Base-by-base conservation (phyloP, 2,329 filamentous ascomycete species). In the Penicillium oxalicum region DNA sequence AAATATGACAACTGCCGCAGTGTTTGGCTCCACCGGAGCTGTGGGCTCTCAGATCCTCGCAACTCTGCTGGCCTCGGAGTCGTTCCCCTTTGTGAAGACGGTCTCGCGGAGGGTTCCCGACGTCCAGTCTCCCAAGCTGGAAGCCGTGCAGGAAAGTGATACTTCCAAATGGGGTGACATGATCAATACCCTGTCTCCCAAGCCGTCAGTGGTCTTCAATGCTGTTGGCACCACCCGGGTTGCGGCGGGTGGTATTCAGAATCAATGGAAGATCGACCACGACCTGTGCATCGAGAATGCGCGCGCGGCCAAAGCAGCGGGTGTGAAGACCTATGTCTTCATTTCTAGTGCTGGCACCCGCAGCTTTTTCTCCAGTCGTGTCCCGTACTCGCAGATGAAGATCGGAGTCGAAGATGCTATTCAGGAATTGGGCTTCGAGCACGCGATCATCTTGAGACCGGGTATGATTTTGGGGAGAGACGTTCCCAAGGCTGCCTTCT, bases 321-420 rank as follows among this genome's bases (percentile, higher is more conserved):
- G 65, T 0, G 65, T 64, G 25, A 65, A 63, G 46, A 68, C 64
- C 0, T 69, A 66, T 41, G 60, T 70, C 9, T 68, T 59, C 48
- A 64, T 67, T 28, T 69, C 67, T 5, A 66, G 64, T 45, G 62
- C 46, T 11, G 67, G 67, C 0, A 68, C 62, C 3, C 58, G 65
- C 26, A 59, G 65, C 1, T 43, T 63, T 1, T 43, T 66, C 6
- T 59, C 54, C 18, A 27, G 55, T 9, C 61, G 58, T 44, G 50
- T 66, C n/a, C 67, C 67, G 1, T 70, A 68, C 34, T 62, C 59
- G 29, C 64, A 63, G 49, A 70, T 70, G 67, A 70, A 70, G 50
- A 54, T 62, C 25, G 67, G 63, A 0, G 65, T 70, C 5, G 67
- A 70, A 47, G 61, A 67, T 52, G 56, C 65, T 9, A 64, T 70